Evolutionary conservation across 176 grass and related monocot species (phyloP).

Genomic region (Pontederia paniculata): DNA sequence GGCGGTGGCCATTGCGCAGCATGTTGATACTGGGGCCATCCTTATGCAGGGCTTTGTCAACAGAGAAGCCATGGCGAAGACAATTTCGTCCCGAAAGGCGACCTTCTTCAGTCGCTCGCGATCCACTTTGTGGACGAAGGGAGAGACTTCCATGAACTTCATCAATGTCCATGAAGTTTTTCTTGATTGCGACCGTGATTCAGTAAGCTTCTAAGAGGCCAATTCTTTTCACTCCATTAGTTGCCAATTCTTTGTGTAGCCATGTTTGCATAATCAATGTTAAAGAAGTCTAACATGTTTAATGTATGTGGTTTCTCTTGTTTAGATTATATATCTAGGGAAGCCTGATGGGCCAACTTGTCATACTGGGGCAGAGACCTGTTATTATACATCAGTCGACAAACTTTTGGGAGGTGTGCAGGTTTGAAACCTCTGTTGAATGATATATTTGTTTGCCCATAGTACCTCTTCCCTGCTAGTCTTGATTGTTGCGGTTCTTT

Average conservation of each 20-base stretch:
- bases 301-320: conserved; percentile 1
- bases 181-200: conserved; percentile 79
- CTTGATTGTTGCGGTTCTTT: no score
- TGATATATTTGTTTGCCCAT: no score
- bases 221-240: neutral
- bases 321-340: conserved; percentile 93
- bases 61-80: conserved; percentile 54
- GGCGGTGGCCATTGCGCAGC: conserved; percentile 87
- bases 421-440: conserved; percentile 25
- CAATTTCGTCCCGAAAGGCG: conserved; percentile 63
- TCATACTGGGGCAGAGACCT: conserved; percentile 84
- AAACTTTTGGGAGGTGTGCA: conserved; percentile 50
- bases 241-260: no score
- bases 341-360: conserved; percentile 93
- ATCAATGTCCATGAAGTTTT: conserved; percentile 92
- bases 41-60: conserved; percentile 95
- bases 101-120: conserved; percentile 85
- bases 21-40: conserved; percentile 83
- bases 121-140: conserved; percentile 83
- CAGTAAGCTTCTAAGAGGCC: conserved; percentile 41
- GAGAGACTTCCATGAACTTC: conserved; percentile 92
- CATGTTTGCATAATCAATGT: neutral
- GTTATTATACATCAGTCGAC: conserved; percentile 77
- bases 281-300: neutral
- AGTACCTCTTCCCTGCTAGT: no score